These are phyloP conservation scores for Arthrobotrys iridis DNA, from an alignment of 2,329 filamentous ascomycete genomes.

Conservation along the genomic window DNA sequence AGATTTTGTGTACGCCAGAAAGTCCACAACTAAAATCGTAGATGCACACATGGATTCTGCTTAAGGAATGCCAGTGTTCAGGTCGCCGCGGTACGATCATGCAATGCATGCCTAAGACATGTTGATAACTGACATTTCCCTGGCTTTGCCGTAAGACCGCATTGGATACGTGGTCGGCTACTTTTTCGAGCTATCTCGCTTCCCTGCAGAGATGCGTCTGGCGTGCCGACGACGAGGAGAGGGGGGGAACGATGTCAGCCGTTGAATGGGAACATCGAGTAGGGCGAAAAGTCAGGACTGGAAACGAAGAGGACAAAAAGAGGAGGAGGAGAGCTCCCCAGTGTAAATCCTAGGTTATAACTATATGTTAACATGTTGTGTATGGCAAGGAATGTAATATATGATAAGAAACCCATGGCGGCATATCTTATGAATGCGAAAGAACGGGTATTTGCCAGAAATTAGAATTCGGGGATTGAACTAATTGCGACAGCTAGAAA, in stretches of 20 bases:
- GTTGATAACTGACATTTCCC: constrained; percentile 1
- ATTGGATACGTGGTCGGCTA: constrained; percentile 6
- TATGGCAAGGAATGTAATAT: constrained; percentile 7
- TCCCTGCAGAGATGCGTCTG: constrained; percentile 5
- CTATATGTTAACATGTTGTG: background rate
- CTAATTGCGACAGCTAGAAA: background rate
- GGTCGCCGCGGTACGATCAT: background rate
- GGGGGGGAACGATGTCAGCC: background rate
- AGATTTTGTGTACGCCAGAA: background rate
- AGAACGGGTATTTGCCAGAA: background rate
- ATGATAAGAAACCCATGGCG: background rate
- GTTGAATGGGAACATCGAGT: background rate
- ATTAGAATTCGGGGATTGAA: background rate
- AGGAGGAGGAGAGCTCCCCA: constrained; percentile 5
- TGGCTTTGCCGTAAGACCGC: background rate
- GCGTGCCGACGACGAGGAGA: constrained; percentile 1
- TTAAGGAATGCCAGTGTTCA: background rate
- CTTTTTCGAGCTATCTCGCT: constrained; percentile 16
- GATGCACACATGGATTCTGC: background rate
- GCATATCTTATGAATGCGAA: background rate
- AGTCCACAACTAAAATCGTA: background rate
- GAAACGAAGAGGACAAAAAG: background rate
- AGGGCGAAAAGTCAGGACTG: background rate
- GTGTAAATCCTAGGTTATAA: background rate
- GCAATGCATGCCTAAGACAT: constrained; percentile 17